Percentiles rank a stretch among this genome's conserved stretches.
These are phyloP conservation scores for Lachancea kluyveri DNA, from an alignment of 805 yeast genomes.

Conservation along the genomic window DNA sequence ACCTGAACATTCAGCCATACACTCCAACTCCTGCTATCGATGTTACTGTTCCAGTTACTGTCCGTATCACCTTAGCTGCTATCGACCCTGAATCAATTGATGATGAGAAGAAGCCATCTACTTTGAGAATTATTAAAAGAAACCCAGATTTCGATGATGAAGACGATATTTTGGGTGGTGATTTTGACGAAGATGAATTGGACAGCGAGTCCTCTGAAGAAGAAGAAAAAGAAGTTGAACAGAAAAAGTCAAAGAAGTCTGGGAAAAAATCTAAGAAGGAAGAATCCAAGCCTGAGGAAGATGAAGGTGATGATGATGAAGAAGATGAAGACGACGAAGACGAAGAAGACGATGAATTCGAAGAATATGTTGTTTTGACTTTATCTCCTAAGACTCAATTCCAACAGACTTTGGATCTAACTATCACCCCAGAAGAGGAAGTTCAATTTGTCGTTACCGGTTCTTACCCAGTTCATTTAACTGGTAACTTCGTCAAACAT, in stretches of 20 bases:
- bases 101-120: constrained; percentile 80
- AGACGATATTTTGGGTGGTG: constrained; percentile 41
- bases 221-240: constrained; percentile 30
- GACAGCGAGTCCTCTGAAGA: constrained; percentile 39
- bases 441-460: constrained; percentile 93
- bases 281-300: constrained; percentile 33
- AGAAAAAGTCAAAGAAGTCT: constrained; percentile 45
- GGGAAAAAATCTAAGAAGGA: constrained; percentile 38
- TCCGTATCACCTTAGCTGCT: constrained; percentile 91
- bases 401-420: constrained; percentile 88
- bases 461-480: constrained; percentile 84
- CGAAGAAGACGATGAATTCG: constrained; percentile 68
- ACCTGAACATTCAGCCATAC: constrained; percentile 81
- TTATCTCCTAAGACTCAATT: constrained; percentile 75
- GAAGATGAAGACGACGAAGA: constrained; percentile 53
- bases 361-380: constrained; percentile 83
- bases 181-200: constrained; percentile 39
- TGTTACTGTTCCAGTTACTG: constrained; percentile 80
- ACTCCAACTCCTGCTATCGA: constrained; percentile 82
- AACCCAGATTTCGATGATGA: constrained; percentile 43
- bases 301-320: constrained; percentile 41
- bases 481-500: constrained; percentile 95
- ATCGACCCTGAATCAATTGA: constrained; percentile 77
- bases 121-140: constrained; percentile 82
- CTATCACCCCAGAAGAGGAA: constrained; percentile 90